Base-by-base conservation (phyloP, 495 filamentous ascomycete genomes). In the Glonium stellatum region DNA sequence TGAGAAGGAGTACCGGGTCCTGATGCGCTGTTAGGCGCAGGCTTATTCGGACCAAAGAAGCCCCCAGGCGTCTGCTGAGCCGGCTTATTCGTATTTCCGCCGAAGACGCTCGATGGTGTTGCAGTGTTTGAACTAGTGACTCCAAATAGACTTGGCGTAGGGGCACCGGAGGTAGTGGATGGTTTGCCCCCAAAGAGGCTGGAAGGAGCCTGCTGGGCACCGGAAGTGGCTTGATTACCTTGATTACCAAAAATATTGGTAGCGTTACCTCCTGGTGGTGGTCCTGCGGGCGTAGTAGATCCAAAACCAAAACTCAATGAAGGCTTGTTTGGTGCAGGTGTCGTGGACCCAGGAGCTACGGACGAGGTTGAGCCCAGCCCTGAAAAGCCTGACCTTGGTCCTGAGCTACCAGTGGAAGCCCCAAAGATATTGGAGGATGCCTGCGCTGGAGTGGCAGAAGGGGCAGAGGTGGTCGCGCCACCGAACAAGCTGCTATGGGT, bases 231-330 rank as follows among this genome's bases (percentile, higher is more conserved):
- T 72, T 72, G 49, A 42, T 66, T 59, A 48, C 54, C 22, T 57
- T 61, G 60, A 37, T 21, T 44, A 57, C 57, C 66, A 49, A 69
- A 73, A 62, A 58, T 66, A 57, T 31, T 66, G 39, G 10, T 15
- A 41, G 21, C 31, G 31, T 51, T 51, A 31, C 48, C 18, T 64
- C 55, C 66, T 9, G 83, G 83, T 21, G 84, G 84, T 62, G 81
- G 81, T 35, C 83, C 83, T 55, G 83, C 84, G 44, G 84, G 84
- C 58, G 84, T 87, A 34, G 84, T 87, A 1, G 83, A 86, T 27
- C 73, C 70, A 39, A 75, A 73, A n/a, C 72, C 65, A 59, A 82
- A 80, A 31, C 21, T 25, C 57, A 79, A 60, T 34, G 73, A 55
- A n/a, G 77, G 76, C 41, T 71, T 71, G 50, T 61, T 71, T 37